Percentiles rank a stretch among this genome's conserved stretches.
Conservation (phyloP, 306 rosid genomes). For the Gynostemma pentaphyllum region DNA sequence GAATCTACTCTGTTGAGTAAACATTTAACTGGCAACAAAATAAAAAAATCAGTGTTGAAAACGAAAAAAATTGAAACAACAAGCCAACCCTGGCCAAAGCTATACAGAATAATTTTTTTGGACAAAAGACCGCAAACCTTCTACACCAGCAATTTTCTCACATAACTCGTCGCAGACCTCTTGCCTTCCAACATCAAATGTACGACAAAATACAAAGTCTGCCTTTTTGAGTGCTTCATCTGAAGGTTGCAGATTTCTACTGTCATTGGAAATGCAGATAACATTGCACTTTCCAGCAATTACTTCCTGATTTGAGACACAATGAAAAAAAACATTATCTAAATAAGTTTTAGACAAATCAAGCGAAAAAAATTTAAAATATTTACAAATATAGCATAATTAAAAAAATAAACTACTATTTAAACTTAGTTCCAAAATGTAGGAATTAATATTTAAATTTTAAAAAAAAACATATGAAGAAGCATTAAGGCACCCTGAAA, state of each 20-base stretch:
- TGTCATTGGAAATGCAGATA: slow-evolving; percentile 53
- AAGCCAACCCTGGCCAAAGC: slow-evolving; percentile 9
- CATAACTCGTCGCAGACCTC: slow-evolving; percentile 28
- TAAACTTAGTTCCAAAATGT: too few species aligned
- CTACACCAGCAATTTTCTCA: slow-evolving; percentile 44
- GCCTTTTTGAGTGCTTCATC: slow-evolving; percentile 43
- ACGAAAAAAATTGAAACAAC: slow-evolving; percentile 10
- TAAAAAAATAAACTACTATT: neutral
- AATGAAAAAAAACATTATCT: too few species aligned
- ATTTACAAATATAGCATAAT: neutral
- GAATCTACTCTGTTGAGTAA: slow-evolving; percentile 48
- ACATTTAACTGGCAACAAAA: slow-evolving; percentile 63
- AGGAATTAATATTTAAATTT: too few species aligned
- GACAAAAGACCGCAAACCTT: slow-evolving; percentile 29
- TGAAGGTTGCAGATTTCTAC: slow-evolving; percentile 47
- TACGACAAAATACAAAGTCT: slow-evolving; percentile 60
- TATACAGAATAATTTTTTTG: neutral
- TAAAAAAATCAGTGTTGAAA: slow-evolving; percentile 20
- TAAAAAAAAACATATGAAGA: too few species aligned
- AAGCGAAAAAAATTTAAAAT: too few species aligned
- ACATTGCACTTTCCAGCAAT: slow-evolving; percentile 83
- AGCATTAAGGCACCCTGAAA: too few species aligned
- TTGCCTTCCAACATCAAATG: slow-evolving; percentile 51
- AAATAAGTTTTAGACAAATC: too few species aligned
- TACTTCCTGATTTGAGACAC: slow-evolving; percentile 48